Conservation (phyloP, 768 basidiomycete genomes). For the Paxillus involutus region DNA sequence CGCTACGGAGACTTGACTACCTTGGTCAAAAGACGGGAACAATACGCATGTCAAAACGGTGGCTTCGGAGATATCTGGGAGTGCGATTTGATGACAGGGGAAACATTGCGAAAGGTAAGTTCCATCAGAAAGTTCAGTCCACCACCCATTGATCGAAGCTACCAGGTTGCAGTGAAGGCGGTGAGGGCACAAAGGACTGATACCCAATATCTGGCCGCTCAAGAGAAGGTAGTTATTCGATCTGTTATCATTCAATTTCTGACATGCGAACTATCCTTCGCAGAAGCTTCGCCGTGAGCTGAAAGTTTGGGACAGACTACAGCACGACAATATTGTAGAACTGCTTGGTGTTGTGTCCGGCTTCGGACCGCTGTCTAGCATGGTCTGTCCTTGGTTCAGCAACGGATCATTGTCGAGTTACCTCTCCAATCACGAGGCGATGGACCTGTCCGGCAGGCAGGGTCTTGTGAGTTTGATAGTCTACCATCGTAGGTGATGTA, state of each 20-base stretch:
- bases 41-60: slow-evolving; percentile 10
- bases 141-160: neutral
- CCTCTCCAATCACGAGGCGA: neutral
- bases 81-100: slow-evolving; percentile 17
- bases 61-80: slow-evolving; percentile 23
- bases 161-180: slow-evolving; percentile 23
- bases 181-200: neutral
- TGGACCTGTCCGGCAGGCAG: neutral
- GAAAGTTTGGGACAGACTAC: slow-evolving; percentile 14
- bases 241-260: neutral
- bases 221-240: slow-evolving; percentile 12
- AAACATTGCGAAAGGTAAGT: slow-evolving; percentile 6
- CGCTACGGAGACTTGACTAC: slow-evolving; percentile 4
- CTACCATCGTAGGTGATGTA: neutral
- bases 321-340: slow-evolving; percentile 29
- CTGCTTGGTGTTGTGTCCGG: slow-evolving; percentile 27
- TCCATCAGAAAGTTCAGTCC: neutral
- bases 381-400: slow-evolving; percentile 33
- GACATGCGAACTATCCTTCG: neutral
- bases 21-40: slow-evolving; percentile 1
- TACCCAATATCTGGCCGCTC: neutral
- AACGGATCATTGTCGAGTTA: slow-evolving; percentile 28
- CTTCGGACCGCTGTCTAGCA: slow-evolving; percentile 30
- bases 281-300: slow-evolving; percentile 30
- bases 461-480: slow-evolving; percentile 12